Evolutionary conservation across 805 yeast genomes (phyloP), one percentile per base, ranked within the genome.

Genomic region (Scheffersomyces amazonensis): DNA sequence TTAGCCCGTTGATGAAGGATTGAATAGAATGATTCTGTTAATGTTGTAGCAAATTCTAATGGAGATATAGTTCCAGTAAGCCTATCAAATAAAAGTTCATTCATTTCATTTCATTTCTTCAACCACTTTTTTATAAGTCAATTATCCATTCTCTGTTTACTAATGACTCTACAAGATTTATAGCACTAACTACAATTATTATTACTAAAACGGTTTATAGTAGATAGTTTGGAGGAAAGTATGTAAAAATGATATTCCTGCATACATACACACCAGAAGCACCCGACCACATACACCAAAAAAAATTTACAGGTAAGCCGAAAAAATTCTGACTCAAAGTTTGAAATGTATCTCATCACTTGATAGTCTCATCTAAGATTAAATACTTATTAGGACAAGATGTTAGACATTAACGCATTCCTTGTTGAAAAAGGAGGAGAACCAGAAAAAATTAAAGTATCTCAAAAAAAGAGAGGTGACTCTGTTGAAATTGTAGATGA

Each of bases 361-460:
- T n/a, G n/a, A n/a, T n/a, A n/a, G n/a, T n/a, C n/a, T n/a, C n/a
- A n/a, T n/a, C n/a, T n/a, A n/a, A n/a, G n/a, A n/a, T n/a, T n/a
- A n/a, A n/a, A n/a, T n/a, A n/a, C n/a, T n/a, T n/a, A n/a, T n/a
- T n/a, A n/a, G n/a, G n/a, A n/a, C 21, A 36, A 29, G 29, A 91
- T 93, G 99, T 81, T 93, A 68, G 99, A 93, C 65, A 87, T 93
- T 50, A 73, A 83, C 49, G 85, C 86, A 60, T 93, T 93, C 62
- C 83, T 93, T 52, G 96, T 82, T 52, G 99, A 93, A 60, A 91
- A 89, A 69, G 99, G 99, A 42, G 99, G 99, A 46, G 80, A 90
- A 64, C 96, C 99, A 31, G 91, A 90, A 51, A 72, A 72, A 38
- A 88, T 93, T 60, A 84, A 84, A 62, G 78, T 71, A 56, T 90